phyloP scores from a whole-genome alignment of 2,329 filamentous ascomycete genomes.

The Didymella keratinophila region DNA sequence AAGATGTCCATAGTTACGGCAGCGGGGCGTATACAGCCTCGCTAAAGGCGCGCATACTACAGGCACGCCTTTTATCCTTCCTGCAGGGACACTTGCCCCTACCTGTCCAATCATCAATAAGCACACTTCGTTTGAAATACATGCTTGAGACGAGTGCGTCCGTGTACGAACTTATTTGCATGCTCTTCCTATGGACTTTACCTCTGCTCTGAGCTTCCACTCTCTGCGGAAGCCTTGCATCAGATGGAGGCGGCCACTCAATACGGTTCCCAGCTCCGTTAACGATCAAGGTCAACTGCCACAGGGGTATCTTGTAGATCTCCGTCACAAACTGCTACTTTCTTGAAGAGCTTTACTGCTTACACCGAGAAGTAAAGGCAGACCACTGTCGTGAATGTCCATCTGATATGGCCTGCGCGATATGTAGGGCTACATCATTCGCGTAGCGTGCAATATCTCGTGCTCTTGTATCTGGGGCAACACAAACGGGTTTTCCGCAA shows the following conservation, averaged over 20 bases:
- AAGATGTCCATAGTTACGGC: background rate
- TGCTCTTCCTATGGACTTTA: background rate
- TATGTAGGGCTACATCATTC: background rate
- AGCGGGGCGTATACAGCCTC: background rate
- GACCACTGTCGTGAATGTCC: background rate
- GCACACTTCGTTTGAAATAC: background rate
- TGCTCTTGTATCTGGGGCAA: background rate
- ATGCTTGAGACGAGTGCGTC: background rate
- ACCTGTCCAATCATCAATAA: background rate
- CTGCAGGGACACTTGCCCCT: constrained; percentile 2
- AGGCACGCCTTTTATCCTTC: constrained; percentile 14
- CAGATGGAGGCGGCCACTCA: background rate
- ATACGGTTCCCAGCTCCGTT: background rate
- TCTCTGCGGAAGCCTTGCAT: background rate
- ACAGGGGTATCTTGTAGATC: background rate
- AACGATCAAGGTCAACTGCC: background rate
- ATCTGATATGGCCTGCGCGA: constrained; percentile 6
- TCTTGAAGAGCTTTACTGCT: background rate
- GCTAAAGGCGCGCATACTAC: background rate
- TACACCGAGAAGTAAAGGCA: background rate
- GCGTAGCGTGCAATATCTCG: background rate
- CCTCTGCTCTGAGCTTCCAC: background rate
- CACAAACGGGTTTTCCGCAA: background rate
- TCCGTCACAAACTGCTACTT: background rate
- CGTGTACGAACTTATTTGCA: background rate